Evolutionary conservation across 768 basidiomycete genomes (phyloP), one percentile per base, ranked within the genome.

Genomic region (Leccinellum luteum): DNA sequence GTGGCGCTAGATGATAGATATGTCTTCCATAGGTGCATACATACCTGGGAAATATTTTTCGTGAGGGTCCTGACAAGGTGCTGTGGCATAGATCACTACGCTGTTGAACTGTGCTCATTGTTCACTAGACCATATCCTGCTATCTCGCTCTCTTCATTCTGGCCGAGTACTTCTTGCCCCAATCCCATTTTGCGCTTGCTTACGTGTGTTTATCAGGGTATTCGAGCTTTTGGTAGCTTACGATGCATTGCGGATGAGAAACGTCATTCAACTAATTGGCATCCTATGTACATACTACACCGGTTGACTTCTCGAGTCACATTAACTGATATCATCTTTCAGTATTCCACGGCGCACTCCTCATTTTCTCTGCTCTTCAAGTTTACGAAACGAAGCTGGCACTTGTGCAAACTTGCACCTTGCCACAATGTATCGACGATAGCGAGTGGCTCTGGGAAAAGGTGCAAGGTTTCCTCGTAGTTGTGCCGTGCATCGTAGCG

Each of bases 71-170:
- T 62, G 88, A 85, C 74, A 88, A 86, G 75, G 88, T 83, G 60
- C 15, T n/a, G 43, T 31, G 21, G 13, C 30, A 31, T 48, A 17
- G 54, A 47, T 38, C 34, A 34, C 30, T 5, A 8, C 30, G 4
- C n/a, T 32, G 8, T 61, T 34, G 56, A 53, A 48, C 19, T 56
- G 5, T 45, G 52, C 57, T 60, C 59, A 70, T 34, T 17, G 52
- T 19, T 51, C 43, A 14, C 52, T 6, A 90, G 87, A 92, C 91
- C 13, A 69, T 92, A 53, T 86, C 90, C 60, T 92, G 91, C 72
- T 94, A 92, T 69, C 83, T 94, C 6, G 89, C 89, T 3, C 77
- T 94, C 7, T 94, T 92, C 69, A 85, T 86, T 25, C 76, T 94
- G 10, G 92, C 89, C 56, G 90, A 90, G 91, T 92, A 68, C 51